These are phyloP conservation scores for Marasmius sp. DNA, from an alignment of 1,284 basidiomycete species.

Conservation along the genomic window DNA sequence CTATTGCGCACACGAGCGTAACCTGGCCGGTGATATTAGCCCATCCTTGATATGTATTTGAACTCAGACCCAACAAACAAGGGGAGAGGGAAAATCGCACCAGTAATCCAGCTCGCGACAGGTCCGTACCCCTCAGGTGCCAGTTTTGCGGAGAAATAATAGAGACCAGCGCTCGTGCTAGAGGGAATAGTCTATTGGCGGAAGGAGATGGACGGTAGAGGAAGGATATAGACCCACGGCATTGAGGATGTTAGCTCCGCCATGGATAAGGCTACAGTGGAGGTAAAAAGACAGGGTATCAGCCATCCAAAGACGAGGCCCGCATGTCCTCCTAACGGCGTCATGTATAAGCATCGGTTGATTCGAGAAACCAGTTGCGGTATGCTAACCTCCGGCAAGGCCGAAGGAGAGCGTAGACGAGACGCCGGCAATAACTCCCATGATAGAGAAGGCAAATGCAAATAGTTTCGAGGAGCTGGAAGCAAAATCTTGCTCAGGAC, in stretches of 20 bases:
- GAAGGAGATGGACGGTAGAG: neutral
- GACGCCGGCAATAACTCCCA: slow-evolving; percentile 72
- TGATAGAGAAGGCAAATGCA: slow-evolving; percentile 72
- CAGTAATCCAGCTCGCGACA: slow-evolving; percentile 72
- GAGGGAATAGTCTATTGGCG: neutral
- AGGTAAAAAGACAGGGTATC: slow-evolving; percentile 69
- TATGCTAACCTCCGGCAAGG: slow-evolving; percentile 49
- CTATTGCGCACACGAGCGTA: slow-evolving; percentile 70
- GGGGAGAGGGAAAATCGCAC: slow-evolving; percentile 11
- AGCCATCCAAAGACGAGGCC: slow-evolving; percentile 81
- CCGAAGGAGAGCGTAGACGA: slow-evolving; percentile 67
- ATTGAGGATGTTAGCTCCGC: slow-evolving; percentile 74
- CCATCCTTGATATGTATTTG: slow-evolving; percentile 38
- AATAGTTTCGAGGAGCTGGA: slow-evolving; percentile 59
- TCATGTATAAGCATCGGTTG: neutral
- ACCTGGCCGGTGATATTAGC: slow-evolving; percentile 60
- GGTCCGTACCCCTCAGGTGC: slow-evolving; percentile 59
- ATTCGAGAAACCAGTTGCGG: neutral
- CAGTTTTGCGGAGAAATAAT: slow-evolving; percentile 73
- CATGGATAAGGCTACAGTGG: slow-evolving; percentile 63
- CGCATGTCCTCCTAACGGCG: slow-evolving; percentile 61
- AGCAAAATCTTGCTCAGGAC: neutral
- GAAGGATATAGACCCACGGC: slow-evolving; percentile 51
- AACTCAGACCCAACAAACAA: neutral
- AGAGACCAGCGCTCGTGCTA: slow-evolving; percentile 71